phyloP scores from a whole-genome alignment of 208 protist genomes.

The Leishmania major region DNA sequence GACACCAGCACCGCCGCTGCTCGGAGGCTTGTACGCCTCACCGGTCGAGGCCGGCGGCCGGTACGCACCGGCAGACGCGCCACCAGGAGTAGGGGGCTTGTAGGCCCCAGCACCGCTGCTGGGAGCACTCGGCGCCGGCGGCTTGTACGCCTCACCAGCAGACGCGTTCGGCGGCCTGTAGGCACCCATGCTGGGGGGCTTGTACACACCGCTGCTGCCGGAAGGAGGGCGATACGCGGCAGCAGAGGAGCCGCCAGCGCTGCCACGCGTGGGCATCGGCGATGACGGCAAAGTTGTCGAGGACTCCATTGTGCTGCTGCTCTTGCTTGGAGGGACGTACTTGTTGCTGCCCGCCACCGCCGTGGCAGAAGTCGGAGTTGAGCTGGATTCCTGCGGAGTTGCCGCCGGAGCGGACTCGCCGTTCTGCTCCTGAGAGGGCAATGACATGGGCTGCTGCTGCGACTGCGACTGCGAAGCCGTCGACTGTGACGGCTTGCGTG shows the following conservation, averaged over 20 bases:
- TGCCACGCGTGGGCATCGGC: background rate
- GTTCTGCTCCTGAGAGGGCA: conserved; percentile 10
- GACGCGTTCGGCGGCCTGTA: conserved; percentile 12
- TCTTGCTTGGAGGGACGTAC: conserved; percentile 12
- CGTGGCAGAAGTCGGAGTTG: conserved; percentile 5
- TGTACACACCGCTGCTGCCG: conserved; percentile 8
- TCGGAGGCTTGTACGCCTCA: conserved; percentile 46
- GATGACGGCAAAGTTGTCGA: background rate
- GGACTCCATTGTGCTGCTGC: conserved; percentile 7
- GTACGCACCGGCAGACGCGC: conserved; percentile 10
- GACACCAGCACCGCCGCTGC: conserved; percentile 16
- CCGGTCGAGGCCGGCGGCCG: conserved; percentile 9
- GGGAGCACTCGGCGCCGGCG: conserved; percentile 8
- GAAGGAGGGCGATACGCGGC: conserved; percentile 1
- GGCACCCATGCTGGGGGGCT: conserved; percentile 2
- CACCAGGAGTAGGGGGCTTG: conserved; percentile 34
- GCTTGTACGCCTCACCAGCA: conserved; percentile 29
- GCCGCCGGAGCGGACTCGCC: conserved; percentile 5
- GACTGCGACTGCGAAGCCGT: background rate
- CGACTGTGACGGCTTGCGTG: conserved; percentile 28
- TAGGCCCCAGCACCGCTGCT: conserved; percentile 24
- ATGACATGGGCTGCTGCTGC: background rate
- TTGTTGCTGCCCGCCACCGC: conserved; percentile 4
- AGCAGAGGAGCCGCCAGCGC: background rate
- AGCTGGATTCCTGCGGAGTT: background rate